Evolutionary conservation across 805 yeast genomes (phyloP).

Genomic region (Starmerella sp.): DNA sequence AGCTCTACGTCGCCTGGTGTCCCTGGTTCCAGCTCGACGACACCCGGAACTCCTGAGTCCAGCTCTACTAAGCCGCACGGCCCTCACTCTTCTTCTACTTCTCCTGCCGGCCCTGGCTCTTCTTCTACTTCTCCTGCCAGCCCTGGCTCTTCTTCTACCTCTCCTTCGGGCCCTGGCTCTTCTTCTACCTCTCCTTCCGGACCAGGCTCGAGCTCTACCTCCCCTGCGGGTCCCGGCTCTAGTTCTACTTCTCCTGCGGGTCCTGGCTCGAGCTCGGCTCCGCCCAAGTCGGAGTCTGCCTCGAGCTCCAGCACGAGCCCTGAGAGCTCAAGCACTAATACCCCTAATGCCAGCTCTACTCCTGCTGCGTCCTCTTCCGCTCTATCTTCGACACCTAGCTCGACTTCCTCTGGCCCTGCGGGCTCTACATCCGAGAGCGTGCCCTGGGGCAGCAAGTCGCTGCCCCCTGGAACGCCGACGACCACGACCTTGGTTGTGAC

Average conservation of each 20-base stretch:
- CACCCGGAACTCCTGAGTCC: not conserved
- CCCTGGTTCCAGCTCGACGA: slow-evolving; percentile 18
- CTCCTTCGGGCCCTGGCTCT: slow-evolving; percentile 18
- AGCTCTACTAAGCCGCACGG: slow-evolving; percentile 18
- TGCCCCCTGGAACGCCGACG: not conserved
- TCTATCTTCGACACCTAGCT: no score
- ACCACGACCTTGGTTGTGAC: slow-evolving; percentile 4
- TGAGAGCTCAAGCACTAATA: not conserved
- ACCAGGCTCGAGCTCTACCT: not conserved
- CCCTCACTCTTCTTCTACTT: not conserved
- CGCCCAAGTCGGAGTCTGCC: not conserved
- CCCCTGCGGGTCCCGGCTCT: not conserved
- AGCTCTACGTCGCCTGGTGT: slow-evolving; percentile 6
- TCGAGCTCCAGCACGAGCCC: not conserved
- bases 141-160: slow-evolving; percentile 7
- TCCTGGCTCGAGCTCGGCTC: not conserved
- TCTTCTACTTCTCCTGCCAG: slow-evolving; percentile 2
- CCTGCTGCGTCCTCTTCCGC: no score
- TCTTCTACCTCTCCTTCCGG: not conserved
- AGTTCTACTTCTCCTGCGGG: not conserved
- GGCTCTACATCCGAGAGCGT: no score
- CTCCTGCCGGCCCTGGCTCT: not conserved
- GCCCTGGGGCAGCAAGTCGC: not conserved
- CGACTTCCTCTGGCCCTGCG: no score
- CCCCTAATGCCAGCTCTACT: not conserved